These are phyloP conservation scores for Cordia subcordata DNA, from an alignment of 257 asterid genomes.

Conservation along the genomic window DNA sequence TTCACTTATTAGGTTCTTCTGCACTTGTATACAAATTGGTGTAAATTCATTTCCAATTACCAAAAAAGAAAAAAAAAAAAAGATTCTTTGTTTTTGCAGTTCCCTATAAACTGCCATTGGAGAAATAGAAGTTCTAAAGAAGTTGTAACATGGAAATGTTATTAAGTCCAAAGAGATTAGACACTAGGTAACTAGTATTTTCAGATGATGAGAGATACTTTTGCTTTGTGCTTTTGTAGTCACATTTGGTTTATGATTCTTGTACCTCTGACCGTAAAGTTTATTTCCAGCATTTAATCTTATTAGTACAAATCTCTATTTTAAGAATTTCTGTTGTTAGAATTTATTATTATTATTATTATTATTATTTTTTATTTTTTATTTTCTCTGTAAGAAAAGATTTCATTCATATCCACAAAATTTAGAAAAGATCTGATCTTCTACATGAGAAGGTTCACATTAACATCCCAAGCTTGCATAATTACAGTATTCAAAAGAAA, in stretches of 20 bases:
- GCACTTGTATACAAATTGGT: constrained; percentile 5
- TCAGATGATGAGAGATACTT: constrained; percentile 7
- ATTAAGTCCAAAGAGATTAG: constrained; percentile 87
- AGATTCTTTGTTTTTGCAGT: constrained; percentile 43
- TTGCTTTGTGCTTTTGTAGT: constrained; percentile 1
- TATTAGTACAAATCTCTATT: no score
- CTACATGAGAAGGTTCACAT: no score
- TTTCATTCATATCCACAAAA: no score
- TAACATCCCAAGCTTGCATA: no score
- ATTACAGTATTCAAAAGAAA: no score
- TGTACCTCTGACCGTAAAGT: no score
- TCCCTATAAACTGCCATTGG: constrained; percentile 94
- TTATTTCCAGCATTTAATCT: no score
- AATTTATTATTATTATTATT: no score
- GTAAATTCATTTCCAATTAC: constrained; percentile 9
- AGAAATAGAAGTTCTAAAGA: constrained; percentile 85
- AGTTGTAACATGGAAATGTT: constrained; percentile 86
- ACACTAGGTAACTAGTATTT: constrained; percentile 57
- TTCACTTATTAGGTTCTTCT: constrained; percentile 11
- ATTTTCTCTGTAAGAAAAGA: no score
- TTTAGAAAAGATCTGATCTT: no score
- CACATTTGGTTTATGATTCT: background rate
- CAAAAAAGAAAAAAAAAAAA: constrained; percentile 9
- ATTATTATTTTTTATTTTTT: no score
- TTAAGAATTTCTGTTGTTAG: no score